Conservation (phyloP, 306 rosid genomes). For the Quercus mongolica region DNA sequence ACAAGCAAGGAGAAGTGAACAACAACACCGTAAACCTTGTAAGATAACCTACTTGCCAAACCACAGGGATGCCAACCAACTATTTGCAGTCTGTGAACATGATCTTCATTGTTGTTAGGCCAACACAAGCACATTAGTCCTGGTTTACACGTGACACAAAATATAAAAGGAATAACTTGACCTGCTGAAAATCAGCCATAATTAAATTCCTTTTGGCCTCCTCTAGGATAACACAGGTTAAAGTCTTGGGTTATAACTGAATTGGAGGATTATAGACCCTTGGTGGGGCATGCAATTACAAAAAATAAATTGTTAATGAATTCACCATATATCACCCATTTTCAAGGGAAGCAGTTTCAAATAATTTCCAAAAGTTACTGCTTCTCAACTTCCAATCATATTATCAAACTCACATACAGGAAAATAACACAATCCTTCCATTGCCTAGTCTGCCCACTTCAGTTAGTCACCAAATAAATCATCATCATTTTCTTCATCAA, state of each 20-base stretch:
- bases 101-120: neutral
- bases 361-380: constrained; percentile 15
- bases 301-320: constrained; percentile 22
- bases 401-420: constrained; percentile 29
- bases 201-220: neutral
- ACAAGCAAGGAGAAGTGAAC: neutral
- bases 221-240: neutral
- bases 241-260: neutral
- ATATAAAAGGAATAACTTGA: neutral
- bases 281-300: constrained; percentile 20
- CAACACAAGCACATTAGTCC: neutral
- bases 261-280: neutral
- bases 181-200: neutral
- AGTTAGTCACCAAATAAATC: constrained; percentile 80
- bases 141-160: neutral
- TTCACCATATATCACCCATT: constrained; percentile 31
- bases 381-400: constrained; percentile 31
- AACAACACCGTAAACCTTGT: neutral
- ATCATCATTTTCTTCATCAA: constrained; percentile 58
- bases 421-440: constrained; percentile 26
- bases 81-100: neutral
- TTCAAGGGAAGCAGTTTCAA: constrained; percentile 28
- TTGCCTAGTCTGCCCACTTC: constrained; percentile 15
- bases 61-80: neutral
- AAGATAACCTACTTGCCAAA: neutral